Evolutionary conservation across 441 rosid genomes (phyloP), one percentile per base, ranked within the genome.

Genomic region (Sinapis alba): DNA sequence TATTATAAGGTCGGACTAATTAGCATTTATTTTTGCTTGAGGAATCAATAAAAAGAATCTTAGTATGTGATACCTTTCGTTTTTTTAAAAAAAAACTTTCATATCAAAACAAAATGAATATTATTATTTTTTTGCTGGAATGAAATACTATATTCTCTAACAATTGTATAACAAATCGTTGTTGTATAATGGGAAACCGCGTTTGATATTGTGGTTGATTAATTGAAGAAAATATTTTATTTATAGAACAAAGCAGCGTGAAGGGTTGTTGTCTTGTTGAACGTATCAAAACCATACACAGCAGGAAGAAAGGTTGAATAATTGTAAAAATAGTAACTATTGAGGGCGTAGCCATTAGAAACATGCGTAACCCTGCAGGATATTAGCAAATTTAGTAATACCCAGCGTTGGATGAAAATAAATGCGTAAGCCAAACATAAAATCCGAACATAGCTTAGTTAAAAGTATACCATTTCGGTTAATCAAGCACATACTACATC

Each of bases 1-100:
- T 50, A 50, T 3, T 68, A 60, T 23, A 47, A 32, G 7, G 15
- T 32, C 8, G 10, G 24, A 1, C 21, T 15, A 63, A 23, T 32
- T 23, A 63, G 20, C 16, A 62, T 27, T 51, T 5, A 2, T 2
- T 60, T 58, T 45, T 47, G 16, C 16, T 13, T 13, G 28, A 45
- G 68, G 60, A 61, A 32, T 24, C 58, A 54, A 64, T 50, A 13
- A 53, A 16, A 56, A 5, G 47, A 64, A 65, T 41, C 65, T 65
- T 32, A 41, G 47, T 16, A 73, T 24, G 11, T 41, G n/a, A 26
- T 18, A 64, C 56, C 11, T 36, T 21, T 16, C 6, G 20, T 28
- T 64, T 41, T 64, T 1, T 12, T 26, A 19, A n/a, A n/a, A n/a
- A n/a, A n/a, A n/a, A n/a, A 30, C 19, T 8, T 26, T 8, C 20